Evolutionary conservation across 306 rosid species (phyloP), one percentile per base, ranked within the genome.

Genomic region (Vigna trinervia): DNA sequence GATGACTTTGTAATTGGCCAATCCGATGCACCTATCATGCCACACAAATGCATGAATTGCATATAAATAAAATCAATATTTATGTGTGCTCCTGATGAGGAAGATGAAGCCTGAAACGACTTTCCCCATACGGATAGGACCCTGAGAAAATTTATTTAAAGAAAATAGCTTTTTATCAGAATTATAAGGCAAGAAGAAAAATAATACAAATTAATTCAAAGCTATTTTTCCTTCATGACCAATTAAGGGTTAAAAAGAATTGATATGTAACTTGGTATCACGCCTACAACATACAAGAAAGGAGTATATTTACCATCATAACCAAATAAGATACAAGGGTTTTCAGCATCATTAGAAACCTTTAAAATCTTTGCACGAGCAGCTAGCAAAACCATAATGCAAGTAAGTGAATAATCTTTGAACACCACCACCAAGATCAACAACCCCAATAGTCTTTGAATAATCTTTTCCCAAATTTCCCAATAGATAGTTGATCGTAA

Each of bases 381-480:
- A 47, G 98, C 97, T 65, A 96, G 90, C 78, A 96, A 22, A 88
- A 69, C 99, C 99, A 66, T 89, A 96, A 74, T 58, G 93, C 97
- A 96, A 77, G 85, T 96, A 96, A 88, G 98, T 96, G 87, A 62
- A 89, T 95, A 95, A 28, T 97, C 99, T 95, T 86, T 95, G 99
- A 80, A 95, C 97, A 82, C 99, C 99, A 78, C 99, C 99, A 20
- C 99, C 99, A 82, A 95, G 99, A 86, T 95, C 99, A 82, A 95
- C 96, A 41, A 95, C 96, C 39, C 99, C 99, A 73, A 95, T 97
- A 28, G 97, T 95, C 59, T 91, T 76, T 0, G 92, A 85, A 80
- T 87, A 90, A 58, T 85, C 78, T 90, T 88, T 85, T 74, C 97
- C 99, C 89, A 95, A 82, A 73, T 95, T 88, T 60, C 99, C 99